Evolutionary conservation across 257 asterid species (phyloP), one percentile per base, ranked within the genome.

Genomic region (Voacanga thouarsii): DNA sequence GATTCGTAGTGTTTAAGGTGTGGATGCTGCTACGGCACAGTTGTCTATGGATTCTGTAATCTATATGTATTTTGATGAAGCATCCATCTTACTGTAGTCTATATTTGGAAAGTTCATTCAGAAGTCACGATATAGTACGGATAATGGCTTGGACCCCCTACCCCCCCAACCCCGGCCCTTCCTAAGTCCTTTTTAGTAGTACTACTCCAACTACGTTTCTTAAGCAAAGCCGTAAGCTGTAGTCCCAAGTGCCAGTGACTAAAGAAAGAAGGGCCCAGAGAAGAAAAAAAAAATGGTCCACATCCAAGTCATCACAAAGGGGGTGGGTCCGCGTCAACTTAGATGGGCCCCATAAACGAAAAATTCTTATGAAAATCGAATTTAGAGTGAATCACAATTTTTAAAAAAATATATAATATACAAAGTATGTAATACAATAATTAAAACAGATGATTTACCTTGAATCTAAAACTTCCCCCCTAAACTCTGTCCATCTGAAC

Each of bases 261-360:
- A 12, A 63, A 15, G 39, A 44, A 57, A n/a, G 28, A 33, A 33
- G 37, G 37, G 37, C 21, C 21, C 28, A 45, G 41, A 64, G 44
- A 12, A 15, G n/a, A n/a, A 33, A 33, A 33, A 33, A 28, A 33
- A 69, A 19, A 69, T 68, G 82, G 81, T 79, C 82, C 81, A 69
- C 71, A 71, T 83, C 84, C 84, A 75, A 81, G 82, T 73, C 88
- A 80, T 81, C 77, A 49, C 37, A 33, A 33, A 57, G 61, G 64
- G 85, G 64, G 85, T 83, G 84, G 86, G 83, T 67, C 89, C 86
- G 75, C 1, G 70, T 72, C 79, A 80, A 66, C 60, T 75, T 53
- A 50, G 53, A 18, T 14, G 79, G 86, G 82, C 53, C 79, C 86
- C 78, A 63, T 71, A n/a, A n/a, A n/a, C n/a, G n/a, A n/a, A n/a